Evolutionary conservation across 2,329 filamentous ascomycete species (phyloP).

Genomic region (Penicillium decumbens): DNA sequence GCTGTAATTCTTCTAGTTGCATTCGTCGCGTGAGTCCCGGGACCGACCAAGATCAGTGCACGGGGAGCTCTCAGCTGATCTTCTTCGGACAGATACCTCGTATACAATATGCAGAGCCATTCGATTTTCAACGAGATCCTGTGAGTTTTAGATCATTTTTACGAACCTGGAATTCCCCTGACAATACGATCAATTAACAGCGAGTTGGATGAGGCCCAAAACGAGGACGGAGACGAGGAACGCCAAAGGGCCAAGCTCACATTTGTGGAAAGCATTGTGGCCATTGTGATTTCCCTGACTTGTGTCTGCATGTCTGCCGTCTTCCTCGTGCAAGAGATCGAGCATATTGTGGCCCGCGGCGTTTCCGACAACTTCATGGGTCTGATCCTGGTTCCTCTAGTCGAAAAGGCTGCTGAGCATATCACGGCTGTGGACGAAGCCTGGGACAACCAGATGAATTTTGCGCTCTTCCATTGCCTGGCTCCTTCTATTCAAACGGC

Average conservation of each 20-base stretch:
- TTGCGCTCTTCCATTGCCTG: conserved; percentile 78
- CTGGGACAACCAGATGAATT: conserved; percentile 66
- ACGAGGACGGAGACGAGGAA: conserved; percentile 61
- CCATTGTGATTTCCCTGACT: conserved; percentile 59
- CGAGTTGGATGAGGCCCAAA: conserved; percentile 63
- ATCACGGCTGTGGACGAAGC: conserved; percentile 80
- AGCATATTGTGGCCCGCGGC: conserved; percentile 52
- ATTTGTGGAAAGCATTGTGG: conserved; percentile 65
- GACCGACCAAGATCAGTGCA: not conserved
- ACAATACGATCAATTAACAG: too few species aligned
- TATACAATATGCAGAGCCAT: conserved; percentile 72
- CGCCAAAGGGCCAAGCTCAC: conserved; percentile 64
- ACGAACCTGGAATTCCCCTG: too few species aligned
- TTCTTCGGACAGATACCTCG: conserved; percentile 46
- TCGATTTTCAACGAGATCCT: conserved; percentile 71
- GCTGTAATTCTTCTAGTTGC: conserved; percentile 66
- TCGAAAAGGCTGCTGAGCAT: conserved; percentile 84
- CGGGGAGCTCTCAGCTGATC: not conserved
- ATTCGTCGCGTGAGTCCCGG: conserved; percentile 55
- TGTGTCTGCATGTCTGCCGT: conserved; percentile 71
- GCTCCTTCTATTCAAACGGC: conserved; percentile 86
- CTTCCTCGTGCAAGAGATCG: conserved; percentile 68
- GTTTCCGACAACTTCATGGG: conserved; percentile 60
- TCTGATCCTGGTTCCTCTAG: conserved; percentile 71
- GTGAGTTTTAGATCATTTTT: too few species aligned